Conservation (phyloP, 2,329 filamentous ascomycete species). For the Samsoniella hepiali region DNA sequence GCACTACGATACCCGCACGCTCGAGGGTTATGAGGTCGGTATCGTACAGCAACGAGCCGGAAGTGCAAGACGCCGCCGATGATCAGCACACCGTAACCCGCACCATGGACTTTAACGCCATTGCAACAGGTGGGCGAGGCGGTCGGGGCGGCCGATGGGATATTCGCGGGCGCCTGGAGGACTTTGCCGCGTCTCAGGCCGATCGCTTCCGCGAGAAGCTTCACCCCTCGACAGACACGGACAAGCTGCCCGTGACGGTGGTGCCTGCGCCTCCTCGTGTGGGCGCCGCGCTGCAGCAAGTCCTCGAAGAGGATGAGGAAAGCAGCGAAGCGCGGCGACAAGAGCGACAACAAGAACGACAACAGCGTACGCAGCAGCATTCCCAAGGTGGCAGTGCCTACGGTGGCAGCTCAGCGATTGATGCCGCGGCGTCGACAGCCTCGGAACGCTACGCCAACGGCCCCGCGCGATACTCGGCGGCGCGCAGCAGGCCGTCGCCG, state of each 20-base stretch:
- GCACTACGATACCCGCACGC: not conserved
- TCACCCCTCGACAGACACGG: slow-evolving; percentile 51
- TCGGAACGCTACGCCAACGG: slow-evolving; percentile 1
- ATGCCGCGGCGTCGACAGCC: slow-evolving; percentile 2
- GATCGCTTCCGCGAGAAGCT: slow-evolving; percentile 57
- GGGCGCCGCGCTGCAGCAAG: slow-evolving; percentile 53
- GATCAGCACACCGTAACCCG: not conserved
- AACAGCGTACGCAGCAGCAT: not conserved
- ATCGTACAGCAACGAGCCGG: slow-evolving; percentile 13
- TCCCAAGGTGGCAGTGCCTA: not conserved
- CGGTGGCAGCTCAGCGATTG: slow-evolving; percentile 13
- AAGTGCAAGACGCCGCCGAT: not conserved
- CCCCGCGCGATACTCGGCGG: slow-evolving; percentile 24
- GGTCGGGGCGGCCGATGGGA: slow-evolving; percentile 46
- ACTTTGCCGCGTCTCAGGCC: slow-evolving; percentile 59
- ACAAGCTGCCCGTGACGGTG: slow-evolving; percentile 55
- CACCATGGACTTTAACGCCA: slow-evolving; percentile 5
- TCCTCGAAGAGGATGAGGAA: slow-evolving; percentile 52
- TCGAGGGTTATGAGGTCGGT: slow-evolving; percentile 9
- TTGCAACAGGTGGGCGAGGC: slow-evolving; percentile 3
- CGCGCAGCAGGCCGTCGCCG: slow-evolving; percentile 20
- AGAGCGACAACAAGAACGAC: too few relatives aligned
- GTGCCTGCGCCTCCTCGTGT: slow-evolving; percentile 61
- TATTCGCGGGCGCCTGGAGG: slow-evolving; percentile 53
- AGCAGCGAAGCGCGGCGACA: not conserved